Evolutionary conservation across 1,284 basidiomycete genomes (phyloP), one percentile per base, ranked within the genome.

Genomic region (Laetiporus sulphureus): DNA sequence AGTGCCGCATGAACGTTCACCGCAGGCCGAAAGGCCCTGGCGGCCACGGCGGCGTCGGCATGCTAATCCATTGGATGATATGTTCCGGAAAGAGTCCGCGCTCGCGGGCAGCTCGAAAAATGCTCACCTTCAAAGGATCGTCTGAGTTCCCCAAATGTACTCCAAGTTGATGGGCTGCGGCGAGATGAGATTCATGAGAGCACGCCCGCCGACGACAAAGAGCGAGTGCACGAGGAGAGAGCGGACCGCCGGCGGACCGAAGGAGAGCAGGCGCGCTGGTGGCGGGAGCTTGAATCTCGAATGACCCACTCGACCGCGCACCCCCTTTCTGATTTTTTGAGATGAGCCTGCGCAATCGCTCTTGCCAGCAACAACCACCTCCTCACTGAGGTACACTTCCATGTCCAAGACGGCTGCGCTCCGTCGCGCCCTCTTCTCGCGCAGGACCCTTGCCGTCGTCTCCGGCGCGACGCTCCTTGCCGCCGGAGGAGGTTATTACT

Each of bases 401-500:
- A 42, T 42, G 41, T 42, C 41, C 29, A 42, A 38, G 41, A 22
- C 31, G 12, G 41, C 36, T 11, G 30, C 41, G 20, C 44, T 45
- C 34, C 44, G 44, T 19, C 60, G 74, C 40, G 64, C 67, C 15
- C 53, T 83, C 18, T 71, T 82, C 55, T 75, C 75, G 12, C 67
- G 72, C 39, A 68, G 72, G 29, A 71, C 73, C 1, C 62, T 83
- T 18, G 73, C 68, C 3, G 61, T 71, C 50, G 70, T 67, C 36
- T 64, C 75, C 0, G 73, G 71, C 27, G 71, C 75, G 3, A 72
- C 78, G 4, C 58, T 66, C 29, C 57, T 77, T 19, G 62, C 70
- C 18, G 66, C 71, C 5, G 77, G 72, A 5, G 73, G 75, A n/a
- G 75, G 79, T 3, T 83, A 82, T 62, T 79, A 72, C 61, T 83